Evolutionary conservation across 2,329 filamentous ascomycete genomes (phyloP).

Genomic region (Pestalotiopsis sp.): DNA sequence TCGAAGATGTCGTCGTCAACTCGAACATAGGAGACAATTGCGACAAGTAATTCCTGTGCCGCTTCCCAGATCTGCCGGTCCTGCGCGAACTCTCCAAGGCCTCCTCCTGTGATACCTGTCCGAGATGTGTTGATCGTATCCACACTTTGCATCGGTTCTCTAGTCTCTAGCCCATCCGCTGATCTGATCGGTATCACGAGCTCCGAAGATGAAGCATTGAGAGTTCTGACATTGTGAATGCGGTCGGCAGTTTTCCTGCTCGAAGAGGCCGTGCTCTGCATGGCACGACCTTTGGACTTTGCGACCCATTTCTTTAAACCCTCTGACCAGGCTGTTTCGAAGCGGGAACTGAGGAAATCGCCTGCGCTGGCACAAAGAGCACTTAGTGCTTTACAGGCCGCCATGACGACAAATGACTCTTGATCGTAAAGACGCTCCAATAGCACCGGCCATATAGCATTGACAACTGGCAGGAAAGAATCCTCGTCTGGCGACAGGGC

Average conservation of each 20-base stretch:
- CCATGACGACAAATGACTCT: slow-evolving; percentile 70
- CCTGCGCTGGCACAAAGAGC: slow-evolving; percentile 74
- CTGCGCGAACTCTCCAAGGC: slow-evolving; percentile 63
- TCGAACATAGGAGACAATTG: slow-evolving; percentile 64
- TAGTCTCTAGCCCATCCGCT: slow-evolving; percentile 25
- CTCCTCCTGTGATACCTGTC: slow-evolving; percentile 17
- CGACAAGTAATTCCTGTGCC: slow-evolving; percentile 59
- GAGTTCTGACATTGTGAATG: not conserved
- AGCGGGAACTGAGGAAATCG: slow-evolving; percentile 77
- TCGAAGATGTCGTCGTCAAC: slow-evolving; percentile 74
- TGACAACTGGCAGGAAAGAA: slow-evolving; percentile 84
- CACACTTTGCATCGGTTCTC: slow-evolving; percentile 17
- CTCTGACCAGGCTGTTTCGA: slow-evolving; percentile 73
- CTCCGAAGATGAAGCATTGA: not conserved
- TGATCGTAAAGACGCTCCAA: slow-evolving; percentile 67
- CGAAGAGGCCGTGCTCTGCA: not conserved
- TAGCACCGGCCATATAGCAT: slow-evolving; percentile 87
- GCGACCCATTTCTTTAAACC: slow-evolving; percentile 54
- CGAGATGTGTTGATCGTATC: slow-evolving; percentile 22
- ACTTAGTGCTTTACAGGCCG: slow-evolving; percentile 70
- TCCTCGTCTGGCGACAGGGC: slow-evolving; percentile 78
- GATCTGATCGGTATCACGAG: slow-evolving; percentile 32
- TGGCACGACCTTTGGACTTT: slow-evolving; percentile 44
- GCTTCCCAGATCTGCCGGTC: slow-evolving; percentile 67
- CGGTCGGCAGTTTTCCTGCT: not conserved